A percentile compares a stretch with the other conserved stretches of the same genome.
phyloP scores from a whole-genome alignment of 495 filamentous ascomycete genomes.

The Parathielavia appendiculata region DNA sequence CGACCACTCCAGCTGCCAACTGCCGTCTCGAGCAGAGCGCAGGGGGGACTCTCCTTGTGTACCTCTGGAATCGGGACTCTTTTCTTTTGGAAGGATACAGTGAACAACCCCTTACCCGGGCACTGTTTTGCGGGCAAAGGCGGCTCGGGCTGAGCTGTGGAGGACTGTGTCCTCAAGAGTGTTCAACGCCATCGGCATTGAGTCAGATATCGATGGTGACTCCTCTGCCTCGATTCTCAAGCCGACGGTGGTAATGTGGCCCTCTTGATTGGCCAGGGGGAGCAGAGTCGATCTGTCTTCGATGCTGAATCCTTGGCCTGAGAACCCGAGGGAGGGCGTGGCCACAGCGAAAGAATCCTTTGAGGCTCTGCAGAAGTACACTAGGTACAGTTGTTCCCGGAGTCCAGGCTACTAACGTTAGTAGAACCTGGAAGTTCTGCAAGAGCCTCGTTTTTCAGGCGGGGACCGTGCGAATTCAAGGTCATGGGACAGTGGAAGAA shows the following conservation, averaged over 20 bases:
- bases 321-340: not conserved
- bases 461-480: no score
- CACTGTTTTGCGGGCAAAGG: no score
- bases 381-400: no score
- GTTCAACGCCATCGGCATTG: not conserved
- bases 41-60: no score
- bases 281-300: not conserved
- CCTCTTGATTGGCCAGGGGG: not conserved
- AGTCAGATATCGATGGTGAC: constrained; percentile 6
- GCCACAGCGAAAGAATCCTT: not conserved
- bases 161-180: not conserved
- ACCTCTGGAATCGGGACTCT: not conserved
- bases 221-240: not conserved
- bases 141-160: no score
- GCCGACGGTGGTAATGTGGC: not conserved
- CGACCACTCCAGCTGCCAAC: constrained; percentile 9
- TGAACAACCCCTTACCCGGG: no score
- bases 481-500: no score
- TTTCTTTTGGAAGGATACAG: no score
- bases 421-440: no score
- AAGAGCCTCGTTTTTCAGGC: no score
- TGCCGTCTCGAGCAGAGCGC: not conserved
- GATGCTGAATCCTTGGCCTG: not conserved
- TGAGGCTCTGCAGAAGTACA: not conserved
- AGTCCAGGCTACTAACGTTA: no score